phyloP scores from a whole-genome alignment of 2,329 filamentous ascomycete species.

The Gnomoniopsis sp. region DNA sequence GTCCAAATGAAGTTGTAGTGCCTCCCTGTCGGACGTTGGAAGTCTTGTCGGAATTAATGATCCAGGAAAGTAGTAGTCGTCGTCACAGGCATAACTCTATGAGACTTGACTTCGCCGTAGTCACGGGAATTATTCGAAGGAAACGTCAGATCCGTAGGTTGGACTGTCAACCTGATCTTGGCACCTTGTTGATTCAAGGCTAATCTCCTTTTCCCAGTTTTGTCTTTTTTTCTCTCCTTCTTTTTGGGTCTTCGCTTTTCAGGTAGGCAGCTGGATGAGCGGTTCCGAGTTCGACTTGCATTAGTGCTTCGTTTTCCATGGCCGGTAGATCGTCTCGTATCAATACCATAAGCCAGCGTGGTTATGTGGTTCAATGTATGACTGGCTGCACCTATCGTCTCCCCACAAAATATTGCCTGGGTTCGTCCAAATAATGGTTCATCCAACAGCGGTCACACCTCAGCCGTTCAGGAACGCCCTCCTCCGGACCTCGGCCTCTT shows the following conservation, averaged over 20 bases:
- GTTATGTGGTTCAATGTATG: background rate
- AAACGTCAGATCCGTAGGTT: background rate
- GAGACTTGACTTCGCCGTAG: background rate
- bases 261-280: background rate
- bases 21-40: background rate
- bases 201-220: background rate
- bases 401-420: background rate
- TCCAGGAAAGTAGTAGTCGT: background rate
- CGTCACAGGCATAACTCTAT: background rate
- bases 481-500: constrained; percentile 71
- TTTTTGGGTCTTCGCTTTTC: background rate
- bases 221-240: background rate
- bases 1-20: background rate
- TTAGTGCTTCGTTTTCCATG: background rate
- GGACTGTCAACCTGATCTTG: no score
- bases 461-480: constrained; percentile 57
- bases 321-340: background rate
- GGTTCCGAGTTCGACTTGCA: background rate
- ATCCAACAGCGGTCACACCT: constrained; percentile 19
- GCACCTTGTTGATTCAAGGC: background rate
- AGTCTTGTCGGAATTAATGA: background rate
- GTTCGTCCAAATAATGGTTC: background rate
- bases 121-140: background rate
- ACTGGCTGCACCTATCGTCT: background rate
- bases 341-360: background rate